A percentile compares a stretch with the other conserved stretches of the same genome.
Conservation (phyloP, 2,329 filamentous ascomycete genomes). For the Periconia sp. region DNA sequence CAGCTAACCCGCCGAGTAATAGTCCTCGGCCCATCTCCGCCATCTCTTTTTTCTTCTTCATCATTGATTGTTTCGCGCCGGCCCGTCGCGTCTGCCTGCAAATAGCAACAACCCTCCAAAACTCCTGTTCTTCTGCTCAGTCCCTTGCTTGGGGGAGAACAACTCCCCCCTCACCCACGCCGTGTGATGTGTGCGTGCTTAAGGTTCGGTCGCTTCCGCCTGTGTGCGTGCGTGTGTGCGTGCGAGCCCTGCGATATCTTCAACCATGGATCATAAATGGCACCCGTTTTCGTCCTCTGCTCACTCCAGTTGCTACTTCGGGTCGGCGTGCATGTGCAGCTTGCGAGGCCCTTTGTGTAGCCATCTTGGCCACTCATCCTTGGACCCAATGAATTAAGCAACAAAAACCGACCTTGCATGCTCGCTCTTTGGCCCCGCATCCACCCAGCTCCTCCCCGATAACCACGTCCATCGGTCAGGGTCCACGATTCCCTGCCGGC, state of each 20-base stretch:
- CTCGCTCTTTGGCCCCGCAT: too few species aligned
- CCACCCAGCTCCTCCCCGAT: too few species aligned
- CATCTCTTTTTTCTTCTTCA: not conserved
- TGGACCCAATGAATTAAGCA: too few species aligned
- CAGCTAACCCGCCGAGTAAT: constrained; percentile 14
- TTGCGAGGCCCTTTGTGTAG: not conserved
- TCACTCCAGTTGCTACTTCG: not conserved
- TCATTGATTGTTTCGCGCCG: not conserved
- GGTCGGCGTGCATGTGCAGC: not conserved
- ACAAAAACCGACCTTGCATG: too few species aligned
- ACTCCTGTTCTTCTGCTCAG: not conserved
- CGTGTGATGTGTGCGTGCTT: not conserved
- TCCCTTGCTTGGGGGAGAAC: not conserved
- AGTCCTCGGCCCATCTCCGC: not conserved
- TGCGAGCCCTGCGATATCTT: not conserved
- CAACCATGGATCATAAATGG: not conserved
- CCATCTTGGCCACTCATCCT: too few species aligned
- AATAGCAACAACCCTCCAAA: not conserved
- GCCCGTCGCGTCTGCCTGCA: not conserved
- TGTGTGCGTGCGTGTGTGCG: not conserved
- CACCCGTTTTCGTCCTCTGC: not conserved
- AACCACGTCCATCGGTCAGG: too few species aligned
- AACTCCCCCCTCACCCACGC: not conserved
- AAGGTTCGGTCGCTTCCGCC: too few species aligned
- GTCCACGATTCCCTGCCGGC: too few species aligned